Evolutionary conservation across 164 flowering plant species (phyloP), one percentile per base, ranked within the genome.

Genomic region (Cinnamomum chago): DNA sequence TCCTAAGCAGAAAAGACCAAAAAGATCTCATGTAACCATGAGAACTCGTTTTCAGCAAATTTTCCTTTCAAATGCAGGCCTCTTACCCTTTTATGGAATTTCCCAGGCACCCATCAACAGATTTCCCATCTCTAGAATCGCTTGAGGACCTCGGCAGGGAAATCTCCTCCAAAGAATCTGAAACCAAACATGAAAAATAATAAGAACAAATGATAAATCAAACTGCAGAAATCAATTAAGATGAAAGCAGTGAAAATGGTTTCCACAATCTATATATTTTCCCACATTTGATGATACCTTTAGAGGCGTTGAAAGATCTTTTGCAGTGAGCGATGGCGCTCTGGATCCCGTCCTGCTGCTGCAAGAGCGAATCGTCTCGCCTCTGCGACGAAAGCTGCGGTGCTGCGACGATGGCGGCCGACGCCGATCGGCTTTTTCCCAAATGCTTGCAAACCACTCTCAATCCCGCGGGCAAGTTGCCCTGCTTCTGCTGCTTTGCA

Each of bases 281-380:
- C 35, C 35, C 35, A 4, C 35, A 30, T 4, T 30, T 5, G 35
- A 30, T 4, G 35, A 17, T 80, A 91, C 96, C 93, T 82, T 87
- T 79, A 2, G 91, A 84, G 33, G 87, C 83, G 65, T 85, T 91
- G 76, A 95, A 87, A 22, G 98, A 92, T 72, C 88, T 81, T 76
- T 94, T 94, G 86, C 98, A 94, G 68, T 94, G 98, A 11, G 90
- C 73, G 76, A 95, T 95, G 76, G 98, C 98, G 72, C 97, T 73
- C 55, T 95, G 97, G 62, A 95, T 95, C 47, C 93, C 94, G 71
- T 95, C 98, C 74, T 95, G 91, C 50, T 88, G 91, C 80, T 94
- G 91, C 79, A 90, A 52, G 69, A 93, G 78, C 30, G 98, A 95
- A 78, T 95, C 97, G 64, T 93, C 97, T 24, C 90, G 79, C 71